phyloP scores from a whole-genome alignment of 768 basidiomycete species.

The Mycena chlorophos region DNA sequence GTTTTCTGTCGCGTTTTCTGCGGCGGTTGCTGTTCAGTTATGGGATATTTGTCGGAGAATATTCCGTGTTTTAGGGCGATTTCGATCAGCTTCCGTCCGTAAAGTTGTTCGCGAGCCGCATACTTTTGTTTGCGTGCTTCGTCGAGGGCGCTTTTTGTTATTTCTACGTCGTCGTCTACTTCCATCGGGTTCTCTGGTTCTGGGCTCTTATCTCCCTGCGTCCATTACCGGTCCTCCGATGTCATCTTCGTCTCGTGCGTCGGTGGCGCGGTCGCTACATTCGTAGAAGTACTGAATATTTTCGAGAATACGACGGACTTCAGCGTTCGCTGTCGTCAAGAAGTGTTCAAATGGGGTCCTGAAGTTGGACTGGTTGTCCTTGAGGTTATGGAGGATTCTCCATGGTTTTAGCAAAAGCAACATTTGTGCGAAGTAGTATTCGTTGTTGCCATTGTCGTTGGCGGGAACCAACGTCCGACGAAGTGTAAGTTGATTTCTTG shows the following conservation, averaged over 20 bases:
- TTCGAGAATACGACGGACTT: conserved; percentile 14
- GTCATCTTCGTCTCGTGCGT: background rate
- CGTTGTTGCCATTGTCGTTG: conserved; percentile 15
- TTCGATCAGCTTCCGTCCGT: background rate
- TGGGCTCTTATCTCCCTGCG: background rate
- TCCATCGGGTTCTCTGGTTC: too few relatives aligned
- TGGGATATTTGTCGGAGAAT: too few relatives aligned
- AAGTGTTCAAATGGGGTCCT: conserved; percentile 25
- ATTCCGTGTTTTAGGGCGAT: too few relatives aligned
- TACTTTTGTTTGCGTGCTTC: background rate
- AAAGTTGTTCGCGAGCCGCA: background rate
- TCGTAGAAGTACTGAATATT: conserved; percentile 39
- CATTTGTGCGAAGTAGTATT: conserved; percentile 31
- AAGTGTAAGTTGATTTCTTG: conserved; percentile 38
- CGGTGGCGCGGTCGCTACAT: conserved; percentile 18
- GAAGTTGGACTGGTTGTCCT: conserved; percentile 17
- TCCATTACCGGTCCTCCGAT: background rate
- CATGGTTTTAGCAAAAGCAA: conserved; percentile 38
- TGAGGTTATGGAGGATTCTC: conserved; percentile 28
- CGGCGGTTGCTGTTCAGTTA: too few relatives aligned
- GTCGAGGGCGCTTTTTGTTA: background rate
- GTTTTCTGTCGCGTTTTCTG: too few relatives aligned
- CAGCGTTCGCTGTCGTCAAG: background rate
- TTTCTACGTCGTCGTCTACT: too few relatives aligned
- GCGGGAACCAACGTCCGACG: conserved; percentile 34